Evolutionary conservation across 164 flowering plant species (phyloP).

Genomic region (Stephania cephalantha): DNA sequence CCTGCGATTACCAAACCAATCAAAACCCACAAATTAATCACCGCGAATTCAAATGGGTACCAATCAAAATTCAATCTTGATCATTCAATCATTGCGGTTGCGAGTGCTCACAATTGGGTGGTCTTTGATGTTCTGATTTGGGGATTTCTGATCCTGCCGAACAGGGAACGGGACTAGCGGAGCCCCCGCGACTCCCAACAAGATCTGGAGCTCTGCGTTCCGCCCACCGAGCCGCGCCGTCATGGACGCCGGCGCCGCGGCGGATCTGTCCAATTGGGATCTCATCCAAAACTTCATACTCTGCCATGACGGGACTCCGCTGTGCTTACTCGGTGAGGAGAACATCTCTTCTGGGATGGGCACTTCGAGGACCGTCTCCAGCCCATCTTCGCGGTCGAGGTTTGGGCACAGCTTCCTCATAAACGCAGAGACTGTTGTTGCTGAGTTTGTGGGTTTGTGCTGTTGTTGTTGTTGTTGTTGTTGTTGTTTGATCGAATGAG

Average conservation of each 20-base stretch:
- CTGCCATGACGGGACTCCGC: constrained; percentile 41
- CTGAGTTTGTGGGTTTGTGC: not conserved
- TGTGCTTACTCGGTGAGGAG: constrained; percentile 17
- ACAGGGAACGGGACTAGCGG: constrained; percentile 76
- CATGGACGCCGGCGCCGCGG: constrained; percentile 7
- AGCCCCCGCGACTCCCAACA: constrained; percentile 81
- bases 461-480: not conserved
- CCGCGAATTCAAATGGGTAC: too few species aligned
- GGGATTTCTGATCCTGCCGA: constrained; percentile 18
- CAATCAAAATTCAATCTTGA: too few species aligned
- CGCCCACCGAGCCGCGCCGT: constrained; percentile 31
- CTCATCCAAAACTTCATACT: constrained; percentile 70
- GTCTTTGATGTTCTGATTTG: constrained; percentile 43
- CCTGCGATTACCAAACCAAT: constrained; percentile 28
- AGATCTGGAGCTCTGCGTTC: constrained; percentile 60
- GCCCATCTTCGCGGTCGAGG: constrained; percentile 64
- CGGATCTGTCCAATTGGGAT: constrained; percentile 25
- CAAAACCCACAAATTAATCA: too few species aligned
- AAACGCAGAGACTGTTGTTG: not conserved
- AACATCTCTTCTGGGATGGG: constrained; percentile 90
- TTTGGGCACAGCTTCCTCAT: constrained; percentile 95
- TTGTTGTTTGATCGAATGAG: too few species aligned
- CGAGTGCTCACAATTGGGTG: constrained; percentile 56
- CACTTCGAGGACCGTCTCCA: constrained; percentile 89
- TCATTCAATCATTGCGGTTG: too few species aligned